Evolutionary conservation across 306 rosid species (phyloP), one percentile per base, ranked within the genome.

Genomic region (Cucumis melo): DNA sequence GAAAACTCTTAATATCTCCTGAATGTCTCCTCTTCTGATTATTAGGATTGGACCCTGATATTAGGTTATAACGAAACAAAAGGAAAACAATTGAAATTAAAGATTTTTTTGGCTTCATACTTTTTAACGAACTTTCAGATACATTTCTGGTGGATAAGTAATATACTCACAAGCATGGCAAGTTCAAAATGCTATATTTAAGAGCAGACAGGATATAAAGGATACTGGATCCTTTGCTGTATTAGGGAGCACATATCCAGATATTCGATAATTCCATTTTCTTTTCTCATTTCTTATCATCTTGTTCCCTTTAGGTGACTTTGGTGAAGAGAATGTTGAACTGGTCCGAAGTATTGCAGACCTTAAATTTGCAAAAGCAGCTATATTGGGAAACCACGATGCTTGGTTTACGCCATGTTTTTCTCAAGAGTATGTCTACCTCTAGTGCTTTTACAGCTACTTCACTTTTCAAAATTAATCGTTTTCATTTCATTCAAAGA

Each of bases 311-410:
- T 61, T 73, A 94, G 97, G 95, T 85, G 98, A 94, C 87, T 91
- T 94, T 85, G 97, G 98, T 42, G 92, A 94, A 44, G 97, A 94
- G 87, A 89, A 90, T 73, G 89, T 91, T 70, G 95, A 90, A 82
- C 89, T 94, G 5, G 96, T 94, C 78, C 89, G 19, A 73, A 91
- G 89, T 66, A 82, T 89, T 81, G 92, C 96, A n/a, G 85, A 79
- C 38, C 86, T 91, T 65, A 82, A 82, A 76, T 86, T 89, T 87
- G n/a, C 93, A 42, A 91, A 91, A 84, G 95, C 91, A 70, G 87
- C 89, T 77, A 90, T 94, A 77, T 81, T 94, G 84, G 98, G 96
- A 83, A 91, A 89, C 79, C 98, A 91, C 73, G 98, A 94, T 88
- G 82, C 97, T 77, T 94, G 97, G 98, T 88, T 82, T 81, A 91